These are phyloP conservation scores for Pythium sp. DNA, from an alignment of 352 stramenopile species.

Conservation along the genomic window DNA sequence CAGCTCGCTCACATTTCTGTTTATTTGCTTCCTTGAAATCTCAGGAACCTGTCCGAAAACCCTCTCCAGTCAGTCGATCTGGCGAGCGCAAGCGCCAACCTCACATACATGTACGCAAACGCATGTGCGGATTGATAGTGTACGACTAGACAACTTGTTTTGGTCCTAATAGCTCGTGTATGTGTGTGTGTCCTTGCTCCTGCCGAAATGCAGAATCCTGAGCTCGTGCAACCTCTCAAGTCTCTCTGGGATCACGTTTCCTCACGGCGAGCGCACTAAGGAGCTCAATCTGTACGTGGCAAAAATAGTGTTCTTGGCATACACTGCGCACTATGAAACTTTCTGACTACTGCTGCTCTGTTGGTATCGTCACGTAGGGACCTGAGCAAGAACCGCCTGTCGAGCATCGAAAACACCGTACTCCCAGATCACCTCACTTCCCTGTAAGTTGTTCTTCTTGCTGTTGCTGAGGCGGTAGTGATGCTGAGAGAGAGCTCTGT, in stretches of 20 bases:
- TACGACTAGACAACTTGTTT: too few relatives aligned
- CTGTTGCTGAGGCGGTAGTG: too few relatives aligned
- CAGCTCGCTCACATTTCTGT: neutral
- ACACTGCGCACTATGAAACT: too few relatives aligned
- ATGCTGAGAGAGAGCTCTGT: neutral
- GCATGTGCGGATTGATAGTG: too few relatives aligned
- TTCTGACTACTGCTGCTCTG: neutral
- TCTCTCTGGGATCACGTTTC: constrained; percentile 1
- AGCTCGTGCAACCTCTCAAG: constrained; percentile 11
- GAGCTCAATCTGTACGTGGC: constrained; percentile 9
- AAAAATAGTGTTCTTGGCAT: neutral
- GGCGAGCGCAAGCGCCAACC: neutral
- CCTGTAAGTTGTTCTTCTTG: neutral
- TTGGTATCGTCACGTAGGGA: neutral
- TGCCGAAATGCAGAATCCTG: constrained; percentile 7
- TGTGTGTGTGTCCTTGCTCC: too few relatives aligned
- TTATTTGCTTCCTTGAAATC: neutral
- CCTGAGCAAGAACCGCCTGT: constrained; percentile 2
- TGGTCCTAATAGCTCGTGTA: too few relatives aligned
- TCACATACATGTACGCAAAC: constrained; percentile 10
- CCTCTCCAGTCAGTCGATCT: constrained; percentile 9
- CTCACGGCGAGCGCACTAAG: neutral
- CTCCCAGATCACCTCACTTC: neutral
- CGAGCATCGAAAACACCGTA: neutral
- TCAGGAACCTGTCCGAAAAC: constrained; percentile 17